These are phyloP conservation scores for Cotoneaster glaucophyllus DNA, from an alignment of 306 rosid genomes.

Conservation along the genomic window DNA sequence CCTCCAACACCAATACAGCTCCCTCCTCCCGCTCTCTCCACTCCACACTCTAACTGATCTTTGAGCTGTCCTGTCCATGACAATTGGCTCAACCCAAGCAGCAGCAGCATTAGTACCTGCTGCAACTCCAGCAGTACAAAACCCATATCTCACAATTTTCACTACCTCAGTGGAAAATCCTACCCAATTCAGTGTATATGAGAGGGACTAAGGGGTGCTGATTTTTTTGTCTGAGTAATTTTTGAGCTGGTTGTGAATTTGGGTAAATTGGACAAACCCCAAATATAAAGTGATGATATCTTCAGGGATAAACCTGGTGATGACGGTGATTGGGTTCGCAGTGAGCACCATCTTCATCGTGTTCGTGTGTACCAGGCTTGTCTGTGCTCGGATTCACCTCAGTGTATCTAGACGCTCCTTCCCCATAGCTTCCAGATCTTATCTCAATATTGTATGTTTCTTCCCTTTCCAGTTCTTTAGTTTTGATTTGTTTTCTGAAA, in stretches of 20 bases:
- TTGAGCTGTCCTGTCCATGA: constrained; percentile 1
- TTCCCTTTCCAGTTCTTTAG: background rate
- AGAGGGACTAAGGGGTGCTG: background rate
- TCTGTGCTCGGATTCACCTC: constrained; percentile 84
- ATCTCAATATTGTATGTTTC: constrained; percentile 53
- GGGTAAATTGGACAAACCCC: background rate
- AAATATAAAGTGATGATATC: constrained; percentile 47
- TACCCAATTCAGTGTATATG: background rate
- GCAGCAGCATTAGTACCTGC: background rate
- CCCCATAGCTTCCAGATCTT: constrained; percentile 70
- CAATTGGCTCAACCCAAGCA: constrained; percentile 3
- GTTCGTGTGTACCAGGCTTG: constrained; percentile 76
- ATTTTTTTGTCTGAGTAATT: background rate
- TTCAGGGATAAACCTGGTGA: constrained; percentile 78
- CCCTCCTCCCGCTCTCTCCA: background rate
- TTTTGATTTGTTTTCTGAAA: background rate
- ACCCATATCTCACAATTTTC: background rate
- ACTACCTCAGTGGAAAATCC: background rate
- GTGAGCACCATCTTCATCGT: constrained; percentile 93
- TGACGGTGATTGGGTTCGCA: constrained; percentile 94
- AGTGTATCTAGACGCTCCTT: constrained; percentile 76
- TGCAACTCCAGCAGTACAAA: background rate
- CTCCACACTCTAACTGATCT: background rate
- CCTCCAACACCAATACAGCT: constrained; percentile 18
- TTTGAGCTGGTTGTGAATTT: constrained; percentile 9